Base-by-base conservation (phyloP, 495 filamentous ascomycete genomes). In the Thozetella sp. region DNA sequence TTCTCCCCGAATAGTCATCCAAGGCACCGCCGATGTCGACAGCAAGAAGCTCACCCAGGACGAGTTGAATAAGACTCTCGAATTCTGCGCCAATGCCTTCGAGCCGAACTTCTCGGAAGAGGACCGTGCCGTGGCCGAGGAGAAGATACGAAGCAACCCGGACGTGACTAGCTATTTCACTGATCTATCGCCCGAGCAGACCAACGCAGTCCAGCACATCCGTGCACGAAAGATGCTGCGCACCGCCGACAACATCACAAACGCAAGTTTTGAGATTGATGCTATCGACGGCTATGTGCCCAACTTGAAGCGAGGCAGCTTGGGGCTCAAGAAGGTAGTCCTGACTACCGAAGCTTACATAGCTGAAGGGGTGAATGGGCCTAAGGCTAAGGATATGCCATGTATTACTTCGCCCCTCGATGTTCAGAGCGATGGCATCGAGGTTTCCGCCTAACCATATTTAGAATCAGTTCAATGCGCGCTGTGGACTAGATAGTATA, bases 81-180 rank as follows among this genome's bases (percentile, higher is more conserved):
- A 78, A 26, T 79, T 81, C 60, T 72, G 67, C 53, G 55, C 72
- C 54, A 57, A 65, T 20, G 67, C 77, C 0, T 72, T 75, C 50
- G 23, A 66, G 3, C 57, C 61, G 19, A 50, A 68, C n/a, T 55
- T 57, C 3, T 34, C 60, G 1, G 71, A 66, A 25, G 50, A 67
- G 23, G 56, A 63, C 20, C 27, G 68, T 13, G 57, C 56, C 0
- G 56, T 74, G 4, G 43, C 71, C 1, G 51, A 69, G 45, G 71
- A 72, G 51, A 27, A 74, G 23, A 68, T 67, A 51, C 3, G 51
- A 56, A 37, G 30, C 25, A 53, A 54, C 46, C 23, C 53, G 1
- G 59, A 62, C 13, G 58, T 65, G 10, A 60, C 54, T 13, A 20
- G 59, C 4, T 51, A 57, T 11, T 24, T 60, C 25, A 57, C 63